A percentile compares a stretch with the other conserved stretches of the same genome.
These are phyloP conservation scores for Ceriops tagal DNA, from an alignment of 345 rosid species.

Conservation along the genomic window DNA sequence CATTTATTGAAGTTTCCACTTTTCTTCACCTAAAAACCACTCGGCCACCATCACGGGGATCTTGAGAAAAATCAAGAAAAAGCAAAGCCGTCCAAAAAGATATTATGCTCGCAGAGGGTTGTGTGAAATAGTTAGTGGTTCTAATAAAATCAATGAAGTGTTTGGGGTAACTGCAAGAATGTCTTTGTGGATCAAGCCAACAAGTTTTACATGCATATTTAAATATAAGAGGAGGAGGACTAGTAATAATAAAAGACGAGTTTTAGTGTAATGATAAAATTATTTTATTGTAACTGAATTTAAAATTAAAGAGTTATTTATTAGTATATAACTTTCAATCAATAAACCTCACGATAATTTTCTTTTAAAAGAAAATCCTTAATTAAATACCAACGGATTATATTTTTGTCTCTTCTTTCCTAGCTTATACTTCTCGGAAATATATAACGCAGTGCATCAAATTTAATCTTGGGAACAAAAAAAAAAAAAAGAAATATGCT, in stretches of 20 bases:
- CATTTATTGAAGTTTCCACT: constrained; percentile 13
- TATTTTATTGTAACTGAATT: no score
- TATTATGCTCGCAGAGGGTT: background rate
- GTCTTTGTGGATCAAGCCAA: background rate
- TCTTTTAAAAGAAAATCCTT: background rate
- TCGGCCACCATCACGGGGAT: constrained; percentile 23
- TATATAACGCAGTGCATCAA: background rate
- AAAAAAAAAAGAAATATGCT: background rate
- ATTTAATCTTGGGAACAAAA: background rate
- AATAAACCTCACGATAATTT: no score
- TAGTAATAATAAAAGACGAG: no score
- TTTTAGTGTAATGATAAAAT: no score
- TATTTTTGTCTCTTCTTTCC: background rate
- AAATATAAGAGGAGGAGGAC: no score
- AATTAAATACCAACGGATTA: background rate
- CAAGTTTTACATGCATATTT: no score
- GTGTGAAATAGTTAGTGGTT: background rate
- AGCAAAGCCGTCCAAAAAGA: constrained; percentile 21
- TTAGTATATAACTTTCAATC: no score
- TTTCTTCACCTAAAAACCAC: constrained; percentile 15
- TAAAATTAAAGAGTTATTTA: no score
- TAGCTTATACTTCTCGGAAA: background rate
- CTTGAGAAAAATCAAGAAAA: constrained; percentile 19
- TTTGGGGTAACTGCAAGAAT: background rate
- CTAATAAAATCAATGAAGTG: background rate